These are phyloP conservation scores for Monilinia fructigena DNA, from an alignment of 2,329 filamentous ascomycete species.

Conservation along the genomic window DNA sequence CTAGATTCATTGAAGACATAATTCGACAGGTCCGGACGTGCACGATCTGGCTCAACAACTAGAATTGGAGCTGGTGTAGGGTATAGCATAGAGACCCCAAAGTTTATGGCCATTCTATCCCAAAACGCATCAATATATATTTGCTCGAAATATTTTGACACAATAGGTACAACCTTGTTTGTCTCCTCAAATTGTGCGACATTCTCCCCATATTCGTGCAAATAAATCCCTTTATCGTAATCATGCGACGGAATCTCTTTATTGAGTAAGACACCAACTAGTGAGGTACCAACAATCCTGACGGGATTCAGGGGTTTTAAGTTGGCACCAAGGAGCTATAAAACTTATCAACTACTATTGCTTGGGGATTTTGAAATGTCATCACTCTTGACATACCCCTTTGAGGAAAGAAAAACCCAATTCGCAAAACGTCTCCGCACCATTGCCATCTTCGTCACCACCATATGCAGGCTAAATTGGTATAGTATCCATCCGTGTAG, in stretches of 20 bases:
- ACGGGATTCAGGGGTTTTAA: background rate
- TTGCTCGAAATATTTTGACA: background rate
- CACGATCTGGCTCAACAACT: conserved; percentile 1
- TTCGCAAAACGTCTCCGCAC: conserved; percentile 10
- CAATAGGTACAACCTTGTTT: background rate
- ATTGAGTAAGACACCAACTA: background rate
- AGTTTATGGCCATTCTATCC: background rate
- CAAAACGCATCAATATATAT: conserved; percentile 5
- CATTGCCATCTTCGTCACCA: background rate
- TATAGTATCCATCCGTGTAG: background rate
- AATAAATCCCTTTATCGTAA: conserved; percentile 13
- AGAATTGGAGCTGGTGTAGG: conserved; percentile 5
- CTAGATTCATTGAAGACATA: conserved; percentile 12
- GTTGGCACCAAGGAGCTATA: conserved; percentile 3
- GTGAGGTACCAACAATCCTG: background rate
- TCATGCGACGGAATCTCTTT: conserved; percentile 11
- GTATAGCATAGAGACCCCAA: conserved; percentile 1
- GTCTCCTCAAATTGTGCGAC: background rate
- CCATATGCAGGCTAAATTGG: conserved; percentile 5
- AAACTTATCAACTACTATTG: background rate
- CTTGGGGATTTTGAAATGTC: background rate
- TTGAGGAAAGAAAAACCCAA: conserved; percentile 12
- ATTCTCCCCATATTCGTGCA: conserved; percentile 11
- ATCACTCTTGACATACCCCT: background rate
- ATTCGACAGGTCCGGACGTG: background rate